These are phyloP conservation scores for Salix purpurea DNA, from an alignment of 345 rosid genomes.

Conservation along the genomic window DNA sequence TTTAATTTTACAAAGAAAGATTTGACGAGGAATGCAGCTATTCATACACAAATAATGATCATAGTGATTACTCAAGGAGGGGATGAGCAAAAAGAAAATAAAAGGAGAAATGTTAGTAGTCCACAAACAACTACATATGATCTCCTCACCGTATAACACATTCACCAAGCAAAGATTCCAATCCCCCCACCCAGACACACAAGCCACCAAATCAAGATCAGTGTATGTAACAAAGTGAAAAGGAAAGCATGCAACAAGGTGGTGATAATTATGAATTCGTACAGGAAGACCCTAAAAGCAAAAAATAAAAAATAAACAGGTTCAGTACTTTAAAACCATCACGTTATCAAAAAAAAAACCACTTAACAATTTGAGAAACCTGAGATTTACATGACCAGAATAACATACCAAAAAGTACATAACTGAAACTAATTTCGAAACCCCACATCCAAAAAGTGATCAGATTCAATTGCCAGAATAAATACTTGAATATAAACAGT, in stretches of 20 bases:
- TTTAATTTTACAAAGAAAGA: not conserved
- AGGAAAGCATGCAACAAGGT: constrained; percentile 17
- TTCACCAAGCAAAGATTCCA: not conserved
- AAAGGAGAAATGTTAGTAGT: constrained; percentile 1
- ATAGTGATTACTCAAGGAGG: constrained; percentile 11
- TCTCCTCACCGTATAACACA: constrained; percentile 9
- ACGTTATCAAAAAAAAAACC: not conserved
- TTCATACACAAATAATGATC: constrained; percentile 16
- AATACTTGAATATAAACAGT: not conserved
- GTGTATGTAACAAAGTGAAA: not conserved
- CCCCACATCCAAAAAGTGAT: not conserved
- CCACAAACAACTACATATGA: constrained; percentile 22
- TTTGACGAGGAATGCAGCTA: not conserved
- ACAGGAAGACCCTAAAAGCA: not conserved
- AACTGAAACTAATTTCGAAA: not conserved
- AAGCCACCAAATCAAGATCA: not conserved
- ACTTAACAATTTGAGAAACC: not conserved
- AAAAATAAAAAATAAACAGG: not conserved
- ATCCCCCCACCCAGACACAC: not conserved
- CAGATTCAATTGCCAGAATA: not conserved
- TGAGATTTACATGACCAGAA: not conserved
- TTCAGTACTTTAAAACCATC: not conserved
- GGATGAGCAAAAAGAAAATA: constrained; percentile 8
- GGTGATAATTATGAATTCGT: constrained; percentile 19
- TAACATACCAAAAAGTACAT: not conserved